Base-by-base conservation (phyloP, 2,329 filamentous ascomycete species). In the Apiospora malaysiana region DNA sequence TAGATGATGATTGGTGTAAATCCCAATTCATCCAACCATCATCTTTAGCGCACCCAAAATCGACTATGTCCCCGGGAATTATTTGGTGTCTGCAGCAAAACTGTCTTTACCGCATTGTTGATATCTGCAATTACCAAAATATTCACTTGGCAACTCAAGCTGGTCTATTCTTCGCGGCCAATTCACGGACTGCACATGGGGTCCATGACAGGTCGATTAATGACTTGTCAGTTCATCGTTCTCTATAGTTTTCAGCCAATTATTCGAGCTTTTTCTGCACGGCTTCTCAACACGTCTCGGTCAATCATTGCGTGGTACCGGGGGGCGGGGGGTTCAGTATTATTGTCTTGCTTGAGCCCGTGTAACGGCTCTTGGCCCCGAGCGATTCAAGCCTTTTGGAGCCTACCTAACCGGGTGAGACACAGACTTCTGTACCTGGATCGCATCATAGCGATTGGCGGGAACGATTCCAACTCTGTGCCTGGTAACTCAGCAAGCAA, bases 361-460 rank as follows among this genome's bases (percentile, higher is more conserved):
- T 63, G 56, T 40, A 40, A 63, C 56, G 56, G 56, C 27, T 18
- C 56, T 63, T 21, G 27, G n/a, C 18, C 32, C 51, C 25, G 18
- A 21, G 9, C 47, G 47, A 49, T 51, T 14, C 23, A 27, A 25
- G 51, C 18, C 25, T 56, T 56, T 63, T n/a, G 27, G 37, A 32
- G 18, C n/a, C 56, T 63, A 40, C 56, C 32, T 40, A 63, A 63
- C 40, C 32, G 21, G 56, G 56, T 40, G 21, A 40, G 18, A 63
- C 27, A 59, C 56, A 63, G 32, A 40, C 56, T 63, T 63, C 56
- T 32, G 56, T 63, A 40, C 56, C 56, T 40, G 56, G 56, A 63
- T 63, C 56, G 40, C 56, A 63, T 63, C 56, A 63, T 63, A 63
- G 56, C 27, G 56, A 63, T 63, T 63, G 56, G 56, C 32, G 56